Conservation (phyloP, 129 eudicot genomes). For the Saussurea involucrata region DNA sequence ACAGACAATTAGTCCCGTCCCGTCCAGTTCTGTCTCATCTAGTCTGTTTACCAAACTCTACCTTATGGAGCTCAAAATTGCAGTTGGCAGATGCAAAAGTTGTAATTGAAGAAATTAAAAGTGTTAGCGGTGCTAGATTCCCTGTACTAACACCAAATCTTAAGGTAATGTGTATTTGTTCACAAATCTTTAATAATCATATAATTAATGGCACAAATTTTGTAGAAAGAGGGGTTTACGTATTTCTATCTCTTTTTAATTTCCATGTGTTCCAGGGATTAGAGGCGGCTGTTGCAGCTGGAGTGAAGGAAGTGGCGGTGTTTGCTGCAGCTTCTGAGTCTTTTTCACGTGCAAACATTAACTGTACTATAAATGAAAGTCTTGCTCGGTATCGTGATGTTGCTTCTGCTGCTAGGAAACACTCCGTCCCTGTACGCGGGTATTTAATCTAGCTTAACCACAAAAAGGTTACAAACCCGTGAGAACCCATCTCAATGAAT, state of each 20-base stretch:
- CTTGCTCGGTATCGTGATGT: slow-evolving; percentile 75
- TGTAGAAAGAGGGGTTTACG: not conserved
- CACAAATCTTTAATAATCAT: not conserved
- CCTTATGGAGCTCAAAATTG: slow-evolving; percentile 11
- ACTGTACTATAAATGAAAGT: slow-evolving; percentile 87
- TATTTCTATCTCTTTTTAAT: not conserved
- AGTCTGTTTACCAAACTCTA: no score
- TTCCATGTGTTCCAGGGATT: slow-evolving; percentile 53
- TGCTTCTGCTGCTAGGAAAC: slow-evolving; percentile 60
- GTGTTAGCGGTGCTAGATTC: slow-evolving; percentile 51
- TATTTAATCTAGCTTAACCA: slow-evolving; percentile 24
- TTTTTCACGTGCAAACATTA: slow-evolving; percentile 75
- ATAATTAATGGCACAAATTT: not conserved
- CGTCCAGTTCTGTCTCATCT: no score
- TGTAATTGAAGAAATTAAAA: slow-evolving; percentile 59
- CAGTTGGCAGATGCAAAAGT: slow-evolving; percentile 90
- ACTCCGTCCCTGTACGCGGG: slow-evolving; percentile 86
- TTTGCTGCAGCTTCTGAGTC: slow-evolving; percentile 99
- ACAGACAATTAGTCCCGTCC: no score
- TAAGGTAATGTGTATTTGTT: slow-evolving; percentile 44
- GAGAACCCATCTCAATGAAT: not conserved
- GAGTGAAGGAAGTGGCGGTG: slow-evolving; percentile 91
- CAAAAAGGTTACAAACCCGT: not conserved
- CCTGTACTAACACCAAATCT: slow-evolving; percentile 92
- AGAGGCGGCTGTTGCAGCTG: slow-evolving; percentile 88